Evolutionary conservation across 805 yeast species (phyloP), one percentile per base, ranked within the genome.

Genomic region (Kazachstania kunashirensis): DNA sequence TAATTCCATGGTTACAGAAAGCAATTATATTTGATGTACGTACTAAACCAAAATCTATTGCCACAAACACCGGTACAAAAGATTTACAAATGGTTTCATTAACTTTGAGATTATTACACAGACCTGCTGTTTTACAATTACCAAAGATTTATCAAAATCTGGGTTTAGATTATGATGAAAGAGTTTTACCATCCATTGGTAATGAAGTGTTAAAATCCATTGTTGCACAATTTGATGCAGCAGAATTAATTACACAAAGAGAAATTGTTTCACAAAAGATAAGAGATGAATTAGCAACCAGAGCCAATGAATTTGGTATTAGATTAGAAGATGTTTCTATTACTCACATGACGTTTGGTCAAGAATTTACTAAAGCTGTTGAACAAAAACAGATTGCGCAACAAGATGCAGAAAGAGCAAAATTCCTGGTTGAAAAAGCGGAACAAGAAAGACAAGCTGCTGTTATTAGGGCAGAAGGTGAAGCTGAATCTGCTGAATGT

Each of bases 301-400:
- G 98, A 55, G 95, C 96, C 11, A 61, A 62, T 41, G 96, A 92
- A 63, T 92, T 92, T 67, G 75, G 82, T 63, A 88, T 92, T 56
- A 81, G 73, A 57, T 73, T 92, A 49, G 98, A 92, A 63, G 98
- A 92, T 63, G 98, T 92, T 36, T 84, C 96, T 18, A 92, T 92
- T 48, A 92, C 98, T 12, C 98, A 92, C 64, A 79, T 92, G 84
- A 84, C 96, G 0, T 92, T 92, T 61, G 97, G 98, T 37, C 74
- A 72, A 46, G 98, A 92, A 58, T 92, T 92, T 68, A 92, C 98
- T 37, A 88, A 84, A 63, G 97, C 98, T 24, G 98, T 92, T 42
- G 98, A 92, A 66, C 95, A 84, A 66, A 92, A 92, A 61, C 97
- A 92, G 65, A 94, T 92, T 64, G 98, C 98, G 23, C 98, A 92